Evolutionary conservation across 495 filamentous ascomycete species (phyloP), one percentile per base, ranked within the genome.

Genomic region (Evernia prunastri): DNA sequence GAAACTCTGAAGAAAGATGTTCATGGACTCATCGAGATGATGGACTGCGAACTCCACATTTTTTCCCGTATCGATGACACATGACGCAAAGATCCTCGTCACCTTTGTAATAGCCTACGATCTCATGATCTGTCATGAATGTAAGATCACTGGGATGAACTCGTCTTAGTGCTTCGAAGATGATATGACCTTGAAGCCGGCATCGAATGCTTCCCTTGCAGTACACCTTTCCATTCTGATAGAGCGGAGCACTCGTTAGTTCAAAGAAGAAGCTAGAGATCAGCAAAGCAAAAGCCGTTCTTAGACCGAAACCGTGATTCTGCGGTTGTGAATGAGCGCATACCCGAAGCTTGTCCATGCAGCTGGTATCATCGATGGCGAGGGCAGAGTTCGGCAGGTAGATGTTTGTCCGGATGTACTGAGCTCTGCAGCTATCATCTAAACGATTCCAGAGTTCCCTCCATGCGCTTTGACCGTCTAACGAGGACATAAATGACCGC

Each of bases 361-460:
- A 59, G 53, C 54, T 60, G 36, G 62, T 18, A 65, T 71, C 66
- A 45, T 74, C 69, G 17, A 74, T 58, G n/a, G 63, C 47, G 57
- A 69, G 69, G 18, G 60, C 12, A n/a, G 29, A 36, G n/a, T 42
- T 39, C 27, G 56, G n/a, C 29, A 72, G 67, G 49, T 66, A 36
- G 15, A 69, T 58, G 58, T 74, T 68, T n/a, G 72, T 65, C 31
- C 71, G 66, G 58, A 70, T 73, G 60, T 65, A 68, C 40, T 64
- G n/a, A 2, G 33, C 60, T 58, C 57, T 56, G 20, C 39, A 61
- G 43, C 60, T 61, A 58, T 61, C 51, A 2, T 47, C 29, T 49
- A 56, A 58, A 20, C 35, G 36, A 17, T 68, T 56, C 43, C 45
- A 29, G 8, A 18, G 54, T 39, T 69, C 61, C 53, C 57, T 63